Evolutionary conservation across 306 rosid genomes (phyloP).

Genomic region (Chamaecrista fasciculata): DNA sequence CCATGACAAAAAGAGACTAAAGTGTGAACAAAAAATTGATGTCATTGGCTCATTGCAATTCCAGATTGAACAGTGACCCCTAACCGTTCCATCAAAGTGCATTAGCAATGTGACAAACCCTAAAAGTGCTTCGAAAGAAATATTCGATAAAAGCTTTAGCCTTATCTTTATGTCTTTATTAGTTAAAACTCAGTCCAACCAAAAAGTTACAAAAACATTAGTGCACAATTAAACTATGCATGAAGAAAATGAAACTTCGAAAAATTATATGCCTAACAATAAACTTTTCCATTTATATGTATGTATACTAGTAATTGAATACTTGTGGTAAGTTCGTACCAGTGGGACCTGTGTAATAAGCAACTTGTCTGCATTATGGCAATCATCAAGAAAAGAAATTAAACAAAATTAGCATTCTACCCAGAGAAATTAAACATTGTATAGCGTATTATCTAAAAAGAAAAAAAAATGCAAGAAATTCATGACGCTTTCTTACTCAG

Average conservation of each 20-base stretch:
- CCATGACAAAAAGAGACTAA: neutral
- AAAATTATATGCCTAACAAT: neutral
- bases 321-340: slow-evolving; percentile 57
- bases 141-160: too few species aligned
- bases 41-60: neutral
- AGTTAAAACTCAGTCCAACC: neutral
- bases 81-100: neutral
- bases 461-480: neutral
- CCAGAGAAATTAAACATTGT: neutral
- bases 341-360: slow-evolving; percentile 90
- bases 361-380: slow-evolving; percentile 55
- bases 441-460: neutral
- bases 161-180: neutral
- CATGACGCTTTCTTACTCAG: slow-evolving; percentile 57
- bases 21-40: neutral
- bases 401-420: slow-evolving; percentile 1
- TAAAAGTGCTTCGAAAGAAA: neutral
- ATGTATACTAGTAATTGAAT: too few species aligned
- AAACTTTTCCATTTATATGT: too few species aligned
- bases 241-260: neutral
- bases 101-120: neutral
- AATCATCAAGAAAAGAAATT: neutral
- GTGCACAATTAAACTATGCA: too few species aligned
- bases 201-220: neutral
- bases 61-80: slow-evolving; percentile 8